phyloP scores from a whole-genome alignment of 2,329 filamentous ascomycete genomes.

The Trichophyton benhamiae region DNA sequence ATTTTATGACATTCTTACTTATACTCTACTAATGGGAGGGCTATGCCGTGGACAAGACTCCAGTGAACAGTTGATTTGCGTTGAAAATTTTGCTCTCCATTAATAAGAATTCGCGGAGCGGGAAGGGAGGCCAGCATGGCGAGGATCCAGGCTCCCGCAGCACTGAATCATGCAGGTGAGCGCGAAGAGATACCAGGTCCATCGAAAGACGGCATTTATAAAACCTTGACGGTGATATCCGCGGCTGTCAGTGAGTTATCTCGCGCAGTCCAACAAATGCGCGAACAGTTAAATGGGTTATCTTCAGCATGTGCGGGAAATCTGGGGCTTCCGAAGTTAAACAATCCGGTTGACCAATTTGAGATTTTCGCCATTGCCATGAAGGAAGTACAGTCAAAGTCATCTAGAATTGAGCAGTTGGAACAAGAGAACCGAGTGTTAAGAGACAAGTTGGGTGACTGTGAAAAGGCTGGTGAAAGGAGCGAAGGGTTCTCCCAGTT shows the following conservation, averaged over 20 bases:
- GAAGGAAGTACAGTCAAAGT: constrained; percentile 10
- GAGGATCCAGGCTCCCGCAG: not conserved
- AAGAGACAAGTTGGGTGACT: not conserved
- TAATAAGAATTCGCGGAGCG: not conserved
- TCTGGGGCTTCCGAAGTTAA: not conserved
- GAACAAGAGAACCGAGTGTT: constrained; percentile 6
- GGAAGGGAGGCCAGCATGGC: not conserved
- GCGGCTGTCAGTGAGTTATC: constrained; percentile 5
- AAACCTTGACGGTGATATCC: not conserved
- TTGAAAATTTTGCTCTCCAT: too few relatives aligned
- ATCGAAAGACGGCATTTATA: not conserved
- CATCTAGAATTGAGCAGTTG: constrained; percentile 4
- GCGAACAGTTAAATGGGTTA: constrained; percentile 3
- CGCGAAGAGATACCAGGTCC: not conserved
- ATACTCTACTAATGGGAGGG: too few relatives aligned
- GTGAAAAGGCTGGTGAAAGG: not conserved
- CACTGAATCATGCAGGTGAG: not conserved
- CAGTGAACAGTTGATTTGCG: too few relatives aligned
- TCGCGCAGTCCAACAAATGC: constrained; percentile 6
- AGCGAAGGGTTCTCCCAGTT: not conserved
- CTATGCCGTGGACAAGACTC: too few relatives aligned
- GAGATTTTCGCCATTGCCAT: constrained; percentile 10
- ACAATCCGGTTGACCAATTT: not conserved
- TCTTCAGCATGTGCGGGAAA: not conserved
- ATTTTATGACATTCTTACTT: too few relatives aligned